These are phyloP conservation scores for Dictyophora rubrovolvata DNA, from an alignment of 768 basidiomycete genomes.

Conservation along the genomic window DNA sequence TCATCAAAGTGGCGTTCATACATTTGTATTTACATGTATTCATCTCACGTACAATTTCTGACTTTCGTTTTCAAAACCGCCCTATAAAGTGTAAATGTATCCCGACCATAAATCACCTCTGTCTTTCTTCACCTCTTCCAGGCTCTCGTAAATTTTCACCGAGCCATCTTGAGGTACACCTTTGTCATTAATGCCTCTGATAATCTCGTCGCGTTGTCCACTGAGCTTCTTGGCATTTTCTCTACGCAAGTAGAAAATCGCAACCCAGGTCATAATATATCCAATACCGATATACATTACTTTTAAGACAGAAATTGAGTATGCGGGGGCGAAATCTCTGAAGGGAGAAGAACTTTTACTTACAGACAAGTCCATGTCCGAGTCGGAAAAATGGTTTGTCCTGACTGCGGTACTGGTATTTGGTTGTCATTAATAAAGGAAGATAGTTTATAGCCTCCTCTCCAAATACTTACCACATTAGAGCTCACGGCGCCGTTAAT, in stretches of 20 bases:
- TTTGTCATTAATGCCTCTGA: conserved; percentile 33
- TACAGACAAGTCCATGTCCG: conserved; percentile 45
- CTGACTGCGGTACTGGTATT: conserved; percentile 49
- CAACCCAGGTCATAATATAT: conserved; percentile 34
- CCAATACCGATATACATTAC: conserved; percentile 64
- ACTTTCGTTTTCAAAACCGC: neutral
- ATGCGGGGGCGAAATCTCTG: neutral
- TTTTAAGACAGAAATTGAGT: neutral
- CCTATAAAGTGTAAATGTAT: conserved; percentile 55
- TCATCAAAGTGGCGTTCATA: neutral
- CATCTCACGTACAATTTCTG: too few species aligned
- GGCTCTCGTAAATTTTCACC: conserved; percentile 12
- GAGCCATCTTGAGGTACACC: conserved; percentile 26
- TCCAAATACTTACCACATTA: conserved; percentile 45
- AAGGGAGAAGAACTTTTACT: neutral
- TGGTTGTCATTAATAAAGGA: neutral
- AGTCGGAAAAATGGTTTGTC: conserved; percentile 63
- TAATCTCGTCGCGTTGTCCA: conserved; percentile 61
- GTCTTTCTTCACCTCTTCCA: conserved; percentile 52
- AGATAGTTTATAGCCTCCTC: neutral
- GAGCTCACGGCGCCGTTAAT: conserved; percentile 70
- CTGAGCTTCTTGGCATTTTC: conserved; percentile 61
- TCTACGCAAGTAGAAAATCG: conserved; percentile 33
- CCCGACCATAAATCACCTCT: conserved; percentile 73
- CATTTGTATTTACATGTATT: neutral